Base-by-base conservation (phyloP, 2,329 filamentous ascomycete species). In the Apiospora kogelbergensis region DNA sequence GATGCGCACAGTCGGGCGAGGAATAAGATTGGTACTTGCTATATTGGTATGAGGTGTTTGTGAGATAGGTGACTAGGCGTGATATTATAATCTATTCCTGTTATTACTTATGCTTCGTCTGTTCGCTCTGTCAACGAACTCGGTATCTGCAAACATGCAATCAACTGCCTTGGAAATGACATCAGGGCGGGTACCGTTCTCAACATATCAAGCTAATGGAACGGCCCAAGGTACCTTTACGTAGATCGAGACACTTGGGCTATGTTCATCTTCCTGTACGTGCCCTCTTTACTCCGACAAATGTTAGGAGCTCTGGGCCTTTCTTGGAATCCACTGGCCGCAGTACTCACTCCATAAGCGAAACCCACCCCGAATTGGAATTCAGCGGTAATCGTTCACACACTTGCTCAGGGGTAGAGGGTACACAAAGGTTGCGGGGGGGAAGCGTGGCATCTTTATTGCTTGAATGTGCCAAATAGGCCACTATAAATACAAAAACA, bases 11-110 rank as follows among this genome's bases (percentile, higher is more conserved):
- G 53, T 37, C 53, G 9, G 37, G 53, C 53, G 53, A 60, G 53
- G 53, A 60, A 60, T 60, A 60, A 60, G 53, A 60, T 60, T 60
- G 53, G 30, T 37, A 60, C 53, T 60, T 60, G 53, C 30, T 60
- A 60, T 37, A 60, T n/a, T 60, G 53, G 53, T 60, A 37, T 60
- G 53, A 26, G 53, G 30, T 60, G 53, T 60, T 60, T 60, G 53
- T 60, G 53, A 37, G 53, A 60, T 60, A 60, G 53, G 53, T 60
- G 30, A 60, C 26, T 60, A 37, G 53, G 53, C 30, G 53, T 60
- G 53, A 60, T 60, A 37, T n/a, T 60, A 30, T 60, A 30, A 37
- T 37, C 3, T 60, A 60, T 60, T 60, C 30, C 30, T 60, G 53
- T 60, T 60, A 60, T 60, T 60, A 30, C 15, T 60, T 37, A 37